Percentiles rank a stretch among this genome's conserved stretches.
These are phyloP conservation scores for Irpex lacteus DNA, from an alignment of 1,284 basidiomycete genomes.

Conservation along the genomic window DNA sequence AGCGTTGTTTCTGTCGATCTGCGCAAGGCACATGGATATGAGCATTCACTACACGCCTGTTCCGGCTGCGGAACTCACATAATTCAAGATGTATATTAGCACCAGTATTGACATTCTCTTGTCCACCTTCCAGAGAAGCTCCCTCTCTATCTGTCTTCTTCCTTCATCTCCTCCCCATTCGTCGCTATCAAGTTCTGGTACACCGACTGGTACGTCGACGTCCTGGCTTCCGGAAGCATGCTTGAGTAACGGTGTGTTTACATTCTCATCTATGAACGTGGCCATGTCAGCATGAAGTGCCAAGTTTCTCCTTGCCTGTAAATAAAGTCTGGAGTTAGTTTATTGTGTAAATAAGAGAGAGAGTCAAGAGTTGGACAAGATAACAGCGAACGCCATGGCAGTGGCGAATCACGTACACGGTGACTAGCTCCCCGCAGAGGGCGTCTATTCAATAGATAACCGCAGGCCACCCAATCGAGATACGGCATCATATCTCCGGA, in stretches of 20 bases:
- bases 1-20: slow-evolving; percentile 70
- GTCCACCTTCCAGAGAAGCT: slow-evolving; percentile 62
- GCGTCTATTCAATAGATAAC: neutral
- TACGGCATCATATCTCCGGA: neutral
- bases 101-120: slow-evolving; percentile 62
- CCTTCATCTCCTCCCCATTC: slow-evolving; percentile 41
- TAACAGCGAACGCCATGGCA: neutral
- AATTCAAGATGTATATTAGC: slow-evolving; percentile 68
- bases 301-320: neutral
- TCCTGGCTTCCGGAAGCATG: neutral
- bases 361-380: neutral
- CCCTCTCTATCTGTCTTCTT: slow-evolving; percentile 44
- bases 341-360: neutral
- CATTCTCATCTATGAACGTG: neutral
- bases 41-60: neutral
- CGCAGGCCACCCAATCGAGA: neutral
- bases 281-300: neutral
- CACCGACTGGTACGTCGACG: neutral
- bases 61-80: slow-evolving; percentile 34
- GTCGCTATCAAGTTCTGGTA: slow-evolving; percentile 18
- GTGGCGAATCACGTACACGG: neutral
- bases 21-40: neutral
- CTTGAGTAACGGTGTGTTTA: slow-evolving; percentile 10
- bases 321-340: neutral
- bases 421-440: neutral